Base-by-base conservation (phyloP, 495 filamentous ascomycete genomes). In the Annulohypoxylon stygium region DNA sequence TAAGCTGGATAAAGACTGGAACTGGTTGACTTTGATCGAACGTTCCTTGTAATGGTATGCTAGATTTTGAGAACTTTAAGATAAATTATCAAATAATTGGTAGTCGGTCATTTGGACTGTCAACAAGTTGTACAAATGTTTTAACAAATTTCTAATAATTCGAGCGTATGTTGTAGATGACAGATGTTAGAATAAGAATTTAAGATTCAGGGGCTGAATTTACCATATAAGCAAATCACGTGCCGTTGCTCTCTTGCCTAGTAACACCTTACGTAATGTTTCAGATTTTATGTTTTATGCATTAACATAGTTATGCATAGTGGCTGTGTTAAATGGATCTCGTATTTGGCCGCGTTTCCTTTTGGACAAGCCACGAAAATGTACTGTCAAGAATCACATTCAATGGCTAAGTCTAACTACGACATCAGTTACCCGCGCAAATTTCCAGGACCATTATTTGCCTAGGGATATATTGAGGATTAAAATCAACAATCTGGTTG, bases 281-380 rank as follows among this genome's bases (percentile, higher is more conserved):
- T 25, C 3, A 51, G 2, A 26, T 51, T n/a, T 16, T n/a, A 54
- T 54, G 50, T 54, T 62, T 47, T 36, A 18, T 10, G 20, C 23
- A 58, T 70, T 59, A 68, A 68, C 3, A 14, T 68, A 73, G 69
- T 61, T 6, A n/a, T 47, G 48, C 47, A 74, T 30, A 14, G 71
- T 74, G 71, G 71, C 71, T 69, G 71, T 51, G 71, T 45, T 25
- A 37, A 37, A n/a, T 11, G 30, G 20, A 36, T 23, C 26, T 67
- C 61, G 45, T 65, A 65, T 65, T 59, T 48, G 53, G 45, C 61
- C 55, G 67, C 61, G 48, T 58, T 55, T 61, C 61, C 39, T 61
- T 16, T 26, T 47, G 16, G 25, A 65, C 58, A 74, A 74, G 71
- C 71, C 71, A 74, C 71, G 61, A 65, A 74, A 54, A 60, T 30